A percentile compares a stretch with the other conserved stretches of the same genome.
Evolutionary conservation across 2,329 filamentous ascomycete genomes (phyloP).

Genomic region (Eurotiales sp.): DNA sequence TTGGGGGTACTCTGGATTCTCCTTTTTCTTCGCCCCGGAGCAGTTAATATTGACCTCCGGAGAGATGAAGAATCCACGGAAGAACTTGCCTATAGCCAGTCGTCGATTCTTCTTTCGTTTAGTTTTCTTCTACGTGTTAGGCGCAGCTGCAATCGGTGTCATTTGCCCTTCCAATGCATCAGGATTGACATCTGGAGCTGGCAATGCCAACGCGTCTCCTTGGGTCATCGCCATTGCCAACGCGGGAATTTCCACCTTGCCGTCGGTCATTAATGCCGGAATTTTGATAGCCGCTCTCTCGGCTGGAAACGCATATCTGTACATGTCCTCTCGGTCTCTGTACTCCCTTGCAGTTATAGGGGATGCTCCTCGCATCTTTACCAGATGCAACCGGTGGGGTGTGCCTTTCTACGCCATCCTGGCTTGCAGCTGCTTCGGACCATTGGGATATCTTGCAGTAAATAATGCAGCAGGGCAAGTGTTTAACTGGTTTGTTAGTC

Average conservation of each 20-base stretch:
- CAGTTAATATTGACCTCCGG: slow-evolving; percentile 54
- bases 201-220: slow-evolving; percentile 49
- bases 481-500: slow-evolving; percentile 70
- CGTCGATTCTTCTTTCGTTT: slow-evolving; percentile 59
- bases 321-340: slow-evolving; percentile 66
- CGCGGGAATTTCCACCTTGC: slow-evolving; percentile 61
- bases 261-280: slow-evolving; percentile 71
- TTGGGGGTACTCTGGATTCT: slow-evolving; percentile 49
- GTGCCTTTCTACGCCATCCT: slow-evolving; percentile 61
- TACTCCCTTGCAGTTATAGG: slow-evolving; percentile 62
- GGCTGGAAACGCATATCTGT: slow-evolving; percentile 73
- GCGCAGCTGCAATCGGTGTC: slow-evolving; percentile 57
- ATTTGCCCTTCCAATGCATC: slow-evolving; percentile 54
- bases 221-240: slow-evolving; percentile 42
- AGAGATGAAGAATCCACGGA: slow-evolving; percentile 55
- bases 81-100: slow-evolving; percentile 57
- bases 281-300: slow-evolving; percentile 73
- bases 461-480: slow-evolving; percentile 49
- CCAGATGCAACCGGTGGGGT: slow-evolving; percentile 56
- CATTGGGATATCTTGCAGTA: slow-evolving; percentile 67
- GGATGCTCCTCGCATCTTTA: slow-evolving; percentile 61
- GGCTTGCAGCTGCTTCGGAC: too few species aligned
- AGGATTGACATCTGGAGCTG: slow-evolving; percentile 45
- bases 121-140: slow-evolving; percentile 57
- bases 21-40: slow-evolving; percentile 54